Evolutionary conservation across 2,329 filamentous ascomycete genomes (phyloP), one percentile per base, ranked within the genome.

Genomic region (Aureobasidium mangrovei): DNA sequence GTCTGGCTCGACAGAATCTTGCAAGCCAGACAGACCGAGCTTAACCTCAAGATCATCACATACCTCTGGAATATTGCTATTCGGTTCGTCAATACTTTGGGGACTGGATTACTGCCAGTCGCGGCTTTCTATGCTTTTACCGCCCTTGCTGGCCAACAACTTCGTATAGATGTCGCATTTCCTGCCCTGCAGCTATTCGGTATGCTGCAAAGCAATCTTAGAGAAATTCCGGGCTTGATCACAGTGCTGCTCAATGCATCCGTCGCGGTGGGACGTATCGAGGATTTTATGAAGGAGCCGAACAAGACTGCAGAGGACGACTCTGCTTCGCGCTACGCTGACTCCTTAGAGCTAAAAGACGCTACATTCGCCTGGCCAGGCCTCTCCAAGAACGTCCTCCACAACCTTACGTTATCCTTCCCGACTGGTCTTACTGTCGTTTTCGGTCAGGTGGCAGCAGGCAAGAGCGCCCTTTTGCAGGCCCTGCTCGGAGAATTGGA

Each of bases 351-450:
- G 39, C 73, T 94, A 44, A 71, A 76, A 2, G 70, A 80, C 29
- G 87, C 86, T 4, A 83, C 82, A 0, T 94, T 94, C 64, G 80
- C 85, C 0, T 95, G 90, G 85, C 88, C 90, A 0, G 86, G 86
- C 0, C 79, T 79, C 0, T 65, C 75, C 2, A 74, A 76, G 6
- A 72, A 77, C 3, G 77, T 84, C 0, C 71, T 85, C 0, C 68
- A 70, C 24, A 67, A 81, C 45, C 67, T 85, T 12, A 76, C 71
- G 35, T 55, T 85, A 2, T 72, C 71, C 0, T 82, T 85, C 31
- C 72, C 77, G 0, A 62, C 63, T 12, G 82, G 82, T 0, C 61
- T 85, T 29, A 83, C 78, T 0, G 76, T 85, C 8, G 70, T 85
- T 2, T 78, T 73, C 59, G 82, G 82, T n/a, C 79, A 82, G 60